These are phyloP conservation scores for Alternaria sp. DNA, from an alignment of 2,329 filamentous ascomycete species.

Conservation along the genomic window DNA sequence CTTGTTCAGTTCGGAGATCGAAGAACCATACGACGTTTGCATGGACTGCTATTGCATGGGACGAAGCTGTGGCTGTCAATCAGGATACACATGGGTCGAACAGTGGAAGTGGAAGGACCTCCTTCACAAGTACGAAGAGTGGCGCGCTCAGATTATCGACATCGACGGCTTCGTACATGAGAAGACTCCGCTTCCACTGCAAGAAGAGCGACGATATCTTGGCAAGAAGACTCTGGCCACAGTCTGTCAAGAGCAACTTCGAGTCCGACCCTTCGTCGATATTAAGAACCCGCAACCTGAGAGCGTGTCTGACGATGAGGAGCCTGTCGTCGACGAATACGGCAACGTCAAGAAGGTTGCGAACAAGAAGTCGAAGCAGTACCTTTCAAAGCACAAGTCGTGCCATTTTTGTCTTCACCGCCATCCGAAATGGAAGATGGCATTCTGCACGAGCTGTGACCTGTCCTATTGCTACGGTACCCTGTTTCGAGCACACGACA, in stretches of 20 bases:
- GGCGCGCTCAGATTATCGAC: conserved; percentile 78
- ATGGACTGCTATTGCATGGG: conserved; percentile 99
- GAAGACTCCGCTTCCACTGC: conserved; percentile 72
- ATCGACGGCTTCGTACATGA: conserved; percentile 71
- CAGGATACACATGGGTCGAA: conserved; percentile 86
- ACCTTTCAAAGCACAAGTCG: conserved; percentile 56
- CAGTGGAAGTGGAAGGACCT: conserved; percentile 88
- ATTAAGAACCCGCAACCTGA: conserved; percentile 66
- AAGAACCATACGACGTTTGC: conserved; percentile 91
- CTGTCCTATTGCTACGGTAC: conserved; percentile 91
- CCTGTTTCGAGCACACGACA: conserved; percentile 88
- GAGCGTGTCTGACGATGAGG: conserved; percentile 56
- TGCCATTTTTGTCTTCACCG: conserved; percentile 87
- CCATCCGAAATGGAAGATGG: conserved; percentile 84
- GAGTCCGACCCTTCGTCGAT: conserved; percentile 80
- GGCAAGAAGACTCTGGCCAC: conserved; percentile 84
- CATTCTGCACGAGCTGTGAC: conserved; percentile 77
- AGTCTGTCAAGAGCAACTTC: conserved; percentile 90
- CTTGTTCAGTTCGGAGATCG: conserved; percentile 70
- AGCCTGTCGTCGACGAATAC: conserved; percentile 69
- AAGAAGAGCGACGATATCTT: conserved; percentile 69
- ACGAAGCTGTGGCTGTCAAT: conserved; percentile 87
- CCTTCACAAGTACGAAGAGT: conserved; percentile 77
- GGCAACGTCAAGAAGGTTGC: conserved; percentile 68
- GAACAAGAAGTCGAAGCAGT: conserved; percentile 62